These are phyloP conservation scores for Xylaria sp. DNA, from an alignment of 2,329 filamentous ascomycete species.

Conservation along the genomic window DNA sequence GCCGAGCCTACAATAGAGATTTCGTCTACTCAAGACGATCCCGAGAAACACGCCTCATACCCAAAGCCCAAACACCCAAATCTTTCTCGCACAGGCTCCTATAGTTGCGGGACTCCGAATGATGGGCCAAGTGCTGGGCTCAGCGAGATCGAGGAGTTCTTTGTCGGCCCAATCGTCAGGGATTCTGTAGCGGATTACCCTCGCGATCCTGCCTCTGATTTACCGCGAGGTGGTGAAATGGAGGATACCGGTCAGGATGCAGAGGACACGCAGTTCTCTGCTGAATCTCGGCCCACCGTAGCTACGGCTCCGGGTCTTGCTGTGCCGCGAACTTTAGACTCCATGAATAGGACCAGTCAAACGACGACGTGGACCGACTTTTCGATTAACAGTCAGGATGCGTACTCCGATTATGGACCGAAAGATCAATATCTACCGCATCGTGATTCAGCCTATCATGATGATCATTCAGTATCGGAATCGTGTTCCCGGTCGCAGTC, in stretches of 20 bases:
- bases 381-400: conserved; percentile 57
- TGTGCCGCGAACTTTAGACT: conserved; percentile 49
- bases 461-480: conserved; percentile 34
- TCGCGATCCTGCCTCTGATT: conserved; percentile 18
- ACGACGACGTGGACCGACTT: conserved; percentile 65
- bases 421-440: conserved; percentile 29
- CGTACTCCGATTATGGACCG: conserved; percentile 37
- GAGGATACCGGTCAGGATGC: conserved; percentile 16
- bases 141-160: conserved; percentile 37
- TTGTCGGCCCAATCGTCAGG: conserved; percentile 34
- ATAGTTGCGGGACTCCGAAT: conserved; percentile 16
- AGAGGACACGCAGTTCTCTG: conserved; percentile 32
- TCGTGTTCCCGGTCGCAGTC: conserved; percentile 34
- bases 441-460: conserved; percentile 29
- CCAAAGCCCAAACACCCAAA: conserved; percentile 15
- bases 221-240: conserved; percentile 16
- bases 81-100: conserved; percentile 10
- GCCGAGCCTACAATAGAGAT: conserved; percentile 4
- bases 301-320: conserved; percentile 50
- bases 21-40: conserved; percentile 9
- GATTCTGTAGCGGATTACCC: conserved; percentile 24
- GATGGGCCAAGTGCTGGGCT: conserved; percentile 32
- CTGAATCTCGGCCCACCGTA: conserved; percentile 35
- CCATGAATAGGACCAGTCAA: conserved; percentile 54
- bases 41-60: conserved; percentile 1